Percentiles rank a stretch among this genome's conserved stretches.
phyloP scores from a whole-genome alignment of 352 stramenopile species.

The Thraustochytrium sp. region DNA sequence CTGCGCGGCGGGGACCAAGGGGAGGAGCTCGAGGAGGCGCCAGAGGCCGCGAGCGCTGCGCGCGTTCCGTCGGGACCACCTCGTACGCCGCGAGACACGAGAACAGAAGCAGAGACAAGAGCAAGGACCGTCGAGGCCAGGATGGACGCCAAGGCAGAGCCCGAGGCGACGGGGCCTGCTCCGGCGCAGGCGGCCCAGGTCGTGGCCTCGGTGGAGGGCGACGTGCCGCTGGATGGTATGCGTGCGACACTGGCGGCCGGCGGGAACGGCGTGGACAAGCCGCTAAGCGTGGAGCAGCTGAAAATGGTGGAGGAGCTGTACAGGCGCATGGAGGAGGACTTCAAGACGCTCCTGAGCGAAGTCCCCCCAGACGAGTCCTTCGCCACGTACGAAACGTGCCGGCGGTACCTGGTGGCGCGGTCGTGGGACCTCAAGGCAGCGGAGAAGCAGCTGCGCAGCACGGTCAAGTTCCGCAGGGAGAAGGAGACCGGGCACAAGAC shows the following conservation, averaged over 20 bases:
- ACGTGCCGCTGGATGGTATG: too few relatives aligned
- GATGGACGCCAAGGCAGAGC: too few relatives aligned
- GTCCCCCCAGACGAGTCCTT: neutral
- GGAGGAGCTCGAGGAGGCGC: too few relatives aligned
- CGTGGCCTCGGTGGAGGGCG: too few relatives aligned
- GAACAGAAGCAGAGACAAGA: too few relatives aligned
- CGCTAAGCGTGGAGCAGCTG: neutral
- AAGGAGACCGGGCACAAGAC: neutral
- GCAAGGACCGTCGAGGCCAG: too few relatives aligned
- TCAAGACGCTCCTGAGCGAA: neutral
- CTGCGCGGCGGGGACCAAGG: too few relatives aligned
- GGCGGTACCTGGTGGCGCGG: conserved; percentile 14
- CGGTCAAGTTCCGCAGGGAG: neutral
- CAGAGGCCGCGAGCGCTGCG: too few relatives aligned
- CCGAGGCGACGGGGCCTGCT: too few relatives aligned
- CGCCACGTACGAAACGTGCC: conserved; percentile 10
- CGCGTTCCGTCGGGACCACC: too few relatives aligned
- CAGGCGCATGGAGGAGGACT: neutral
- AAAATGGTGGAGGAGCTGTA: neutral
- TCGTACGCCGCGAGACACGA: too few relatives aligned
- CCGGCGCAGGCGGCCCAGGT: too few relatives aligned
- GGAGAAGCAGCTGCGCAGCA: neutral
- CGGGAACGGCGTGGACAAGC: neutral
- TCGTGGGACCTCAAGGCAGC: neutral
- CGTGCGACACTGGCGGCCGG: neutral